Conservation (phyloP, 495 filamentous ascomycete genomes). For the Penicillium riverlandense region DNA sequence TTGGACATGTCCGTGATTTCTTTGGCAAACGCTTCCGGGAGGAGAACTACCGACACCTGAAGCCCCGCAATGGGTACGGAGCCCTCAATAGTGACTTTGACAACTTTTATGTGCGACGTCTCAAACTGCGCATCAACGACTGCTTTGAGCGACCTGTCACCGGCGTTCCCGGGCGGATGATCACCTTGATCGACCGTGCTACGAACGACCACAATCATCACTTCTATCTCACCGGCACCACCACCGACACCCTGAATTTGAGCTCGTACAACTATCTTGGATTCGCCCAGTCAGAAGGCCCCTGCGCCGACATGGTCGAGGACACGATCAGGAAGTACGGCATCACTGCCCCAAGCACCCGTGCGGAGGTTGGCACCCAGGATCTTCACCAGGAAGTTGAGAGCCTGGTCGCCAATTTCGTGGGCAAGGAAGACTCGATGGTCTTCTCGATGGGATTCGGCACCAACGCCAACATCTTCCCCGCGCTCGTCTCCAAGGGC, state of each 20-base stretch:
- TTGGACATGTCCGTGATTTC: constrained; percentile 93
- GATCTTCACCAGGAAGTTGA: constrained; percentile 87
- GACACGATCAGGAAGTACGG: constrained; percentile 78
- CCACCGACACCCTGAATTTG: constrained; percentile 95
- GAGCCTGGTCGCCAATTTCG: constrained; percentile 78
- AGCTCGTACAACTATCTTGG: constrained; percentile 99
- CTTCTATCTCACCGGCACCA: constrained; percentile 81
- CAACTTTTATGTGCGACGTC: constrained; percentile 89
- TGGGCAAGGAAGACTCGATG: constrained; percentile 90
- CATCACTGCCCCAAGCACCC: constrained; percentile 69
- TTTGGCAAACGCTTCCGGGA: constrained; percentile 93
- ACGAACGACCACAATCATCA: constrained; percentile 83
- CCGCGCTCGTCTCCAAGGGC: constrained; percentile 83
- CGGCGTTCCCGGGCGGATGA: constrained; percentile 88
- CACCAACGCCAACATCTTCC: constrained; percentile 87
- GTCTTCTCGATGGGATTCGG: constrained; percentile 98
- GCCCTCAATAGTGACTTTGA: constrained; percentile 98
- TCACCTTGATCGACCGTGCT: constrained; percentile 81
- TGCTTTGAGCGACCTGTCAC: constrained; percentile 89
- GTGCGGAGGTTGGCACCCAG: constrained; percentile 76
- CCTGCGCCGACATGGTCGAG: constrained; percentile 91
- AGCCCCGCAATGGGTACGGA: constrained; percentile 79
- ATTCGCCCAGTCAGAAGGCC: constrained; percentile 95
- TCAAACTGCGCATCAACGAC: constrained; percentile 93
- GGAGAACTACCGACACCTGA: constrained; percentile 75